Base-by-base conservation (phyloP, 169 alveolate species). In the Babesia bigemina region DNA sequence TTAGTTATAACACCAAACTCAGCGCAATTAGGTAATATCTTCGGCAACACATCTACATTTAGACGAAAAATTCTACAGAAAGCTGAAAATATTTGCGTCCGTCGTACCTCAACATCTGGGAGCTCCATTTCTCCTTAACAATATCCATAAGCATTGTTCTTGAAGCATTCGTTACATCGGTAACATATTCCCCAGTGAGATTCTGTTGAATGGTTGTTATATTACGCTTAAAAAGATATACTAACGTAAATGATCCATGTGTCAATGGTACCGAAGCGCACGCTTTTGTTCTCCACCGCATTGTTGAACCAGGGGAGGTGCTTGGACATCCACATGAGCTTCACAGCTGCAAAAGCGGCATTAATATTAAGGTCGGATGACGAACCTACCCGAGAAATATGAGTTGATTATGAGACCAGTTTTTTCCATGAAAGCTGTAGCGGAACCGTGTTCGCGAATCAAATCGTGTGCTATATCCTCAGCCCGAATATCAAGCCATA, bases 131-230 rank as follows among this genome's bases (percentile, higher is more conserved):
- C 21, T 91, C 76, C 73, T 93, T 92, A 13, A 90, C 75, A 1
- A 96, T 85, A 78, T 95, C 94, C 96, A 95, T 93, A 58, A 96
- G 70, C 62, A 93, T 73, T 2, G 98, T 95, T 67, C 99, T 87
- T 4, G 97, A 93, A 9, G 99, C 99, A 85, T 96, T 96, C 16
- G 97, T 92, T 0, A 94, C 93, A 76, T 96, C 99, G 29, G 98
- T 95, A n/a, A 91, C 85, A 59, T 85, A 79, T 24, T 82, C 84
- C 11, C 97, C 96, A 26, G 90, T 86, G 4, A 92, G 90, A 48
- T 71, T 70, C 67, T 75, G 77, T 45, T 74, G 10, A 29, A 63
- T 53, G 21, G 56, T 33, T 47, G 61, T 49, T 21, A 69, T 33
- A 4, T 48, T 21, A 13, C 36, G 62, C 3, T 6, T 33, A 0